Conservation (phyloP, 1,139 yeast genomes). For the Hyphopichia khmerensis region DNA sequence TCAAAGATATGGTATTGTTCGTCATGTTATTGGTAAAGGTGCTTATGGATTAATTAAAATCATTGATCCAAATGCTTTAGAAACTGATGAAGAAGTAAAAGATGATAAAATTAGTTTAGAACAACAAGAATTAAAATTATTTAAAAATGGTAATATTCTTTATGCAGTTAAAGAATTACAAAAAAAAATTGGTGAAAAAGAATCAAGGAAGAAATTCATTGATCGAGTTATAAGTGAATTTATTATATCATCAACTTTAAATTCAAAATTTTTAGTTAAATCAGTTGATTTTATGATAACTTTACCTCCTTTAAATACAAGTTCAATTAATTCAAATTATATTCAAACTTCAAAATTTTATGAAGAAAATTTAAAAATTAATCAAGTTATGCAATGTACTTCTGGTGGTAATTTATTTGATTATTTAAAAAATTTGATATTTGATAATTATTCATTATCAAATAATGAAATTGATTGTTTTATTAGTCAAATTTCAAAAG, state of each 20-base stretch:
- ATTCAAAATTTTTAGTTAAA: conserved; percentile 67
- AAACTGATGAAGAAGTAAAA: conserved; percentile 8
- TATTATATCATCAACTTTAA: conserved; percentile 67
- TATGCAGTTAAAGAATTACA: conserved; percentile 75
- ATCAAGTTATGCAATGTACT: conserved; percentile 78
- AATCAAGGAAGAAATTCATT: conserved; percentile 57
- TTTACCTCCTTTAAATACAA: conserved; percentile 13
- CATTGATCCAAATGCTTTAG: conserved; percentile 47
- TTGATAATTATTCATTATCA: conserved; percentile 18
- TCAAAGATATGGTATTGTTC: conserved; percentile 77
- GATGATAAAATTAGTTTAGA: conserved; percentile 11
- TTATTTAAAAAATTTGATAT: conserved; percentile 23
- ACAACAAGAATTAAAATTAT: conserved; percentile 4
- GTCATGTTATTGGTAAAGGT: conserved; percentile 80
- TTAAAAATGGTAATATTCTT: conserved; percentile 38
- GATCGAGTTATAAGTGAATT: conserved; percentile 76
- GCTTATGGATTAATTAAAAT: conserved; percentile 84
- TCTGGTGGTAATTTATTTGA: conserved; percentile 68
- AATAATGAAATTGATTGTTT: conserved; percentile 68
- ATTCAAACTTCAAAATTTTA: neutral
- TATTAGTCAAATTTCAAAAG: conserved; percentile 64
- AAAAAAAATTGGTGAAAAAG: conserved; percentile 37
- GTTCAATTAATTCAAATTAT: neutral
- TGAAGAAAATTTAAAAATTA: conserved; percentile 45
- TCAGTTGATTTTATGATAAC: conserved; percentile 64